Base-by-base conservation (phyloP, 768 basidiomycete species). In the Dictyophora rubrovolvata region DNA sequence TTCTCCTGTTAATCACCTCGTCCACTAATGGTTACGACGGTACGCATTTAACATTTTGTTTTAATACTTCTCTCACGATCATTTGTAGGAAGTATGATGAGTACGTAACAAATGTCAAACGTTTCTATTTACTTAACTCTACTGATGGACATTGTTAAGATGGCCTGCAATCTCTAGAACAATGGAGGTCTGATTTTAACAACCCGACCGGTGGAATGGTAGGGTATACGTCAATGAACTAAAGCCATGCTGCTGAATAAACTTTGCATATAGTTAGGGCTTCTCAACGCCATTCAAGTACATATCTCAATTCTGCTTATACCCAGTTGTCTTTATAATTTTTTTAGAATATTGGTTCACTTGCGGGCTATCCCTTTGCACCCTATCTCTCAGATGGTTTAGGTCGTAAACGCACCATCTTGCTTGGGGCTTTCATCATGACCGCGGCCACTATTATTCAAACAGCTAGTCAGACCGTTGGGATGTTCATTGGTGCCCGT, bases 401-500 rank as follows among this genome's bases (percentile, higher is more conserved):
- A 55, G 88, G 88, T 52, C 85, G 88, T 66, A 78, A 84, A 33
- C 68, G 69, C 2, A 76, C 85, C 17, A 78, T 89, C 36, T 82
- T 84, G 71, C 61, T 89, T 21, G 88, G 88, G 56, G 84, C 86
- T 6, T 21, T 66, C n/a, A 79, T 87, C 67, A 88, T 89, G 85
- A 76, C 79, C 59, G 71, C 80, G 53, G 89, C 81, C 23, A 83
- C 81, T 22, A 82, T 79, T 34, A 48, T 89, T 33, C 89, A 90
- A 63, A 82, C 85, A 1, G 84, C 85, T 10, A 74, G 86, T n/a
- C 78, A 82, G 56, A 84, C 81, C 33, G 77, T 87, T 21, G 79
- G 79, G 62, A 86, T 88, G 84, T 89, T 89, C 75, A 86, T 89
- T 64, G 86, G 85, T 62, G 84, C 88, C 67, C 84, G 87, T 77